Percentiles rank a stretch among this genome's conserved stretches.
These are phyloP conservation scores for Citropsis articulata DNA, from an alignment of 345 rosid species.

Conservation along the genomic window DNA sequence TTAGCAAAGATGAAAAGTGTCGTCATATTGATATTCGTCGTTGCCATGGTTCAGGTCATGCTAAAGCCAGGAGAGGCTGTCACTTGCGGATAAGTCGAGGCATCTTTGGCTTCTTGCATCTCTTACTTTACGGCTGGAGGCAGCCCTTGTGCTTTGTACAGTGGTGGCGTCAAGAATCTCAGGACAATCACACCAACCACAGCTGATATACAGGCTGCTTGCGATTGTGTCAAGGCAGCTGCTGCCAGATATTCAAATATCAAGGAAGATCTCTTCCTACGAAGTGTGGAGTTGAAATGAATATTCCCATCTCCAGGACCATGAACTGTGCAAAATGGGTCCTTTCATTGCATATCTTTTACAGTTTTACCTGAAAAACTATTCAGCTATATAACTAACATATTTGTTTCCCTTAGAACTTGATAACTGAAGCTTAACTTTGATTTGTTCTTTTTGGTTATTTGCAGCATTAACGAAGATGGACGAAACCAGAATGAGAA, in stretches of 20 bases:
- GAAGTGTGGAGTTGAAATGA: background rate
- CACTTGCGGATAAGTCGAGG: too few species aligned
- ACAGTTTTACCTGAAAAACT: background rate
- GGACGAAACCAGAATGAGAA: background rate
- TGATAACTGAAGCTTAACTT: background rate
- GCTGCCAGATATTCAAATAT: background rate
- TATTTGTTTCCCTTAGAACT: background rate
- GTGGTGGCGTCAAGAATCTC: background rate
- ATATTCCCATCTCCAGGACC: background rate
- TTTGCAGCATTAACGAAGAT: background rate
- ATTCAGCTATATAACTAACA: background rate
- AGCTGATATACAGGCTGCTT: background rate
- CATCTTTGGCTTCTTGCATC: background rate
- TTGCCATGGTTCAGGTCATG: background rate
- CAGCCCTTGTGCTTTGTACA: background rate
- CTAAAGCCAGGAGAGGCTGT: too few species aligned
- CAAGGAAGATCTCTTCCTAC: background rate
- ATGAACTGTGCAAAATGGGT: background rate
- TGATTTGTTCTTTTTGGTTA: background rate
- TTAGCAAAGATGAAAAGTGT: background rate
- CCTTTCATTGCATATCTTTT: background rate
- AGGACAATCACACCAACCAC: background rate
- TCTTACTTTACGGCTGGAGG: background rate
- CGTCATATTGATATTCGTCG: background rate
- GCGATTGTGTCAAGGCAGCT: background rate